Evolutionary conservation across 2,329 filamentous ascomycete genomes (phyloP).

Genomic region (Cercospora sp.): DNA sequence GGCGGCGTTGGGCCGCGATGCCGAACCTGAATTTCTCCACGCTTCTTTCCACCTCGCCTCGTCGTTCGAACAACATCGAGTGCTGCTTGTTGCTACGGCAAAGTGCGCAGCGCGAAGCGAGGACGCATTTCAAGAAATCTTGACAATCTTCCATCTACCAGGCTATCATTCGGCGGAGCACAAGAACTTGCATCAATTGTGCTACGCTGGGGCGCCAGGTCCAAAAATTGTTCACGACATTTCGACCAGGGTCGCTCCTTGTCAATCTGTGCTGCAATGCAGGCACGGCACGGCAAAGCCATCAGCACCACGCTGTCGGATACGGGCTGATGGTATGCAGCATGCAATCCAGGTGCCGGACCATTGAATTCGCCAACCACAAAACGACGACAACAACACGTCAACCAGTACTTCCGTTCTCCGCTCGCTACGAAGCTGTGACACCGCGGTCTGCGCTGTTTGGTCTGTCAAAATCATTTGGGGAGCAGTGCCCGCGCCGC

Average conservation of each 20-base stretch:
- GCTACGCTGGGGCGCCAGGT: conserved; percentile 1
- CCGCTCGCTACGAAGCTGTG: conserved; percentile 5
- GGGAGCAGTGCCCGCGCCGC: background rate
- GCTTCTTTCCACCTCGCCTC: background rate
- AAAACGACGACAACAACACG: background rate
- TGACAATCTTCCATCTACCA: background rate
- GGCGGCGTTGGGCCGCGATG: background rate
- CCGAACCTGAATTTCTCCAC: background rate
- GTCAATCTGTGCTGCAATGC: conserved; percentile 1
- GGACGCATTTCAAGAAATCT: background rate
- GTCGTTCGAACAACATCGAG: background rate
- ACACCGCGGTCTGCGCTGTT: background rate
- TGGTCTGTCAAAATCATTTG: background rate
- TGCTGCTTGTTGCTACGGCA: background rate
- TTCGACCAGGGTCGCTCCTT: background rate
- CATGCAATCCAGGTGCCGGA: background rate
- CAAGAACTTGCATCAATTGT: conserved; percentile 3
- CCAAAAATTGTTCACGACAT: conserved; percentile 8
- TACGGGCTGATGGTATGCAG: background rate
- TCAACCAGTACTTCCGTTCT: background rate
- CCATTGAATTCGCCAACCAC: background rate
- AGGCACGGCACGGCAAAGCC: conserved; percentile 7
- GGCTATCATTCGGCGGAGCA: background rate
- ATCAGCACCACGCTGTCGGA: conserved; percentile 6
- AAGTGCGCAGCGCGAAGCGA: background rate